Evolutionary conservation across 306 rosid species (phyloP).

Genomic region (Prunus mongolica): DNA sequence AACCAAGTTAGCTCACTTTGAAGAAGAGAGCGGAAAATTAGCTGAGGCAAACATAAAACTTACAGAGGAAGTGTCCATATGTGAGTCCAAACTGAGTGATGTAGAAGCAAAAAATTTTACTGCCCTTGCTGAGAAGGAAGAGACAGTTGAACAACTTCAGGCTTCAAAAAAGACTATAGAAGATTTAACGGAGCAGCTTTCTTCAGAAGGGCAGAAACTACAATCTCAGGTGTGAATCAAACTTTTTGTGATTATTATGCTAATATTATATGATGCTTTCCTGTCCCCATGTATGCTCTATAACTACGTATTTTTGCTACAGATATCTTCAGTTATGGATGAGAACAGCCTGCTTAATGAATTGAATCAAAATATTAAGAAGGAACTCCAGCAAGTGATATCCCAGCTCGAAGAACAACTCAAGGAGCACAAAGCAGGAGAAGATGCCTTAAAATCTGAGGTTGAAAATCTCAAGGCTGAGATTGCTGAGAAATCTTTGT

Average conservation of each 20-base stretch:
- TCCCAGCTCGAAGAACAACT: conserved; percentile 62
- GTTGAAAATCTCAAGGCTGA: conserved; percentile 60
- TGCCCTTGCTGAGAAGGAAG: conserved; percentile 54
- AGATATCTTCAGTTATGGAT: conserved; percentile 70
- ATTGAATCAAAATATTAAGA: conserved; percentile 58
- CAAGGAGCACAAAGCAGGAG: conserved; percentile 58
- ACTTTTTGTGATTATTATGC: background rate
- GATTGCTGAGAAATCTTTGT: conserved; percentile 51
- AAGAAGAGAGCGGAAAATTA: conserved; percentile 52
- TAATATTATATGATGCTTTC: conserved; percentile 2
- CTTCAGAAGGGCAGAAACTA: conserved; percentile 59
- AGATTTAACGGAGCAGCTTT: conserved; percentile 51
- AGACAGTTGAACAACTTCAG: conserved; percentile 45
- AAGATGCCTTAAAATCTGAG: conserved; percentile 54
- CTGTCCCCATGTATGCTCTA: background rate
- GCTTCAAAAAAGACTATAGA: conserved; percentile 41
- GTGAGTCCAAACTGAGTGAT: conserved; percentile 58
- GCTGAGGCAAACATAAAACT: conserved; percentile 61
- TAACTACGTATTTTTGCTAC: conserved; percentile 13
- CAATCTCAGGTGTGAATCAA: conserved; percentile 68
- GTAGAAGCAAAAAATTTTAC: conserved; percentile 45
- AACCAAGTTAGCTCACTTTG: conserved; percentile 46
- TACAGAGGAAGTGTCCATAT: conserved; percentile 44
- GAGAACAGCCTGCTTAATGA: conserved; percentile 80
- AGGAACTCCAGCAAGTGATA: conserved; percentile 64